A percentile compares a stretch with the other conserved stretches of the same genome.
phyloP scores from a whole-genome alignment of 352 stramenopile genomes.

The Globisporangium iwayamae region DNA sequence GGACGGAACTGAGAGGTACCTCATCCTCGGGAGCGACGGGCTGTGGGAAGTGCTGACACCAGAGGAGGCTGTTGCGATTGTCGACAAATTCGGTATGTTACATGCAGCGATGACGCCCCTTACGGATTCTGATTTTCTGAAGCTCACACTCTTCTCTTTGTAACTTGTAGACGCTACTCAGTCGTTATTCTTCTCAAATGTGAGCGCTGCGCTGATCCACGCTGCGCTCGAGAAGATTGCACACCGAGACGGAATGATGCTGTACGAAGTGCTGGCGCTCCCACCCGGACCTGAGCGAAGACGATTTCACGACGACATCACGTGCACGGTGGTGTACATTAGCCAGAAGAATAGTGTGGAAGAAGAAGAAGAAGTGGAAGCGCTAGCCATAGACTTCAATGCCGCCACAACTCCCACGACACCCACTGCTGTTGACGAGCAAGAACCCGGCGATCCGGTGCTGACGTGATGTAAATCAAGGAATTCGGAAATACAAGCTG shows the following conservation, averaged over 20 bases:
- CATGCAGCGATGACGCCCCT: neutral
- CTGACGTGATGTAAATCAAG: constrained; percentile 10
- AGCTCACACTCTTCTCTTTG: neutral
- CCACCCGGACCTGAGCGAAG: constrained; percentile 41
- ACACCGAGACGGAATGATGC: constrained; percentile 60
- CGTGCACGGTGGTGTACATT: constrained; percentile 73
- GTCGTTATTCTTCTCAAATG: constrained; percentile 51
- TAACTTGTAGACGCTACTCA: constrained; percentile 32
- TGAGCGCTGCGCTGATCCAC: constrained; percentile 64
- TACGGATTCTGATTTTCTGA: neutral
- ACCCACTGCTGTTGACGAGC: constrained; percentile 5
- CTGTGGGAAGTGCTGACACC: constrained; percentile 77
- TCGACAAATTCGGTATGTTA: constrained; percentile 58
- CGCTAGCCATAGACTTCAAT: neutral
- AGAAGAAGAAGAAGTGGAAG: constrained; percentile 8
- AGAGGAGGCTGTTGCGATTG: constrained; percentile 62
- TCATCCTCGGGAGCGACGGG: constrained; percentile 81
- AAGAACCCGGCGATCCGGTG: neutral
- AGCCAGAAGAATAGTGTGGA: constrained; percentile 16
- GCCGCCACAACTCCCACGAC: constrained; percentile 6
- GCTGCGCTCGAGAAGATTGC: constrained; percentile 64
- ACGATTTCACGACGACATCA: constrained; percentile 77
- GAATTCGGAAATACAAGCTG: neutral
- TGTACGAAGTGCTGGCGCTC: constrained; percentile 66
- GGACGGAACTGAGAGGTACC: constrained; percentile 50